Percentiles rank a stretch among this genome's conserved stretches.
phyloP scores from a whole-genome alignment of 2,329 filamentous ascomycete genomes.

The Coleophoma crateriformis region DNA sequence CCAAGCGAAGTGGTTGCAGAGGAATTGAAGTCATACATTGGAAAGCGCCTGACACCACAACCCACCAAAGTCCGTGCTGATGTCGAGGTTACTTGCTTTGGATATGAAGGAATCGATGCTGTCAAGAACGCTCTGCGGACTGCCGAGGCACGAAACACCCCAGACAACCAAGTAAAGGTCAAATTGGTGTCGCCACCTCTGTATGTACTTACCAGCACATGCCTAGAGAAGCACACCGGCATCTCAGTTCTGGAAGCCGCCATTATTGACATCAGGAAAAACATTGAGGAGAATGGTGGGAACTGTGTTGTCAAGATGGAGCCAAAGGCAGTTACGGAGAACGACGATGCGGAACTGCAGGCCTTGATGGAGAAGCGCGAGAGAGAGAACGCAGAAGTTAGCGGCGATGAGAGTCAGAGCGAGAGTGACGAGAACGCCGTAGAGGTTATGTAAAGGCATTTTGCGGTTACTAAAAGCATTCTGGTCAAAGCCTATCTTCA shows the following conservation, averaged over 20 bases:
- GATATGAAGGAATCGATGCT: slow-evolving; percentile 96
- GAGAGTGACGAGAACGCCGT: slow-evolving; percentile 88
- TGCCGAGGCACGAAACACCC: slow-evolving; percentile 88
- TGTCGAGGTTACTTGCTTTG: slow-evolving; percentile 91
- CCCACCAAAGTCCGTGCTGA: slow-evolving; percentile 99
- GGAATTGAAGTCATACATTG: slow-evolving; percentile 91
- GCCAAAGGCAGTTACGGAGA: slow-evolving; percentile 97
- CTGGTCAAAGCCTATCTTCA: slow-evolving; percentile 7
- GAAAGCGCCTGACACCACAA: slow-evolving; percentile 93
- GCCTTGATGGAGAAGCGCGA: slow-evolving; percentile 99
- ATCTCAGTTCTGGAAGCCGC: slow-evolving; percentile 83
- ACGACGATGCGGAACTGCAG: slow-evolving; percentile 93
- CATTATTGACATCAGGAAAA: slow-evolving; percentile 78
- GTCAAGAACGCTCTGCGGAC: slow-evolving; percentile 89
- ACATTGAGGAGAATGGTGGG: slow-evolving; percentile 74
- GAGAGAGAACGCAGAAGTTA: slow-evolving; percentile 95
- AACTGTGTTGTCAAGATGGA: slow-evolving; percentile 93
- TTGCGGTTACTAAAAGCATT: slow-evolving; percentile 20
- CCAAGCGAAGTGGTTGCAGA: slow-evolving; percentile 78
- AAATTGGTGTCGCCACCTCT: slow-evolving; percentile 96
- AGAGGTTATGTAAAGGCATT: slow-evolving; percentile 36
- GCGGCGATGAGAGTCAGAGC: slow-evolving; percentile 92
- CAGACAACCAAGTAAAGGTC: slow-evolving; percentile 93
- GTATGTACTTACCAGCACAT: slow-evolving; percentile 93
- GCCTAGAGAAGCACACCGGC: slow-evolving; percentile 84